A percentile compares a stretch with the other conserved stretches of the same genome.
phyloP scores from a whole-genome alignment of 1,284 basidiomycete genomes.

The Termitomyces sp. region DNA sequence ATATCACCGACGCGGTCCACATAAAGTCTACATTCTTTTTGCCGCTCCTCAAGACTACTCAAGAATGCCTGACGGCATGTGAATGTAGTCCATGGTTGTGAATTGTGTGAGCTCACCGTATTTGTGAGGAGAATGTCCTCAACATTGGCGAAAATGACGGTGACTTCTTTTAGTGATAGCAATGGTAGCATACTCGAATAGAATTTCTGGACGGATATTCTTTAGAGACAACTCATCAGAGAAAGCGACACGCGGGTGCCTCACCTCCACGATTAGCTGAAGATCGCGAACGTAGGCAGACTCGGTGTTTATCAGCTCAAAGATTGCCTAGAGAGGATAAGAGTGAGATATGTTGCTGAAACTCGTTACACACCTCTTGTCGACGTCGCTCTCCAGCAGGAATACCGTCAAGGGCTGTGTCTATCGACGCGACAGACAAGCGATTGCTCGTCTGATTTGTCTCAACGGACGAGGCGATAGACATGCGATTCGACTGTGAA shows the following conservation, averaged over 20 bases:
- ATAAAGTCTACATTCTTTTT: conserved; percentile 87
- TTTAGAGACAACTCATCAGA: background rate
- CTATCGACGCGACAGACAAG: conserved; percentile 40
- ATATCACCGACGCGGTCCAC: conserved; percentile 87
- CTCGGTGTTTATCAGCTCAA: conserved; percentile 89
- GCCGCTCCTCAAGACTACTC: conserved; percentile 84
- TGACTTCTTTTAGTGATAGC: conserved; percentile 75
- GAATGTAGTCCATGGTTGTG: conserved; percentile 7
- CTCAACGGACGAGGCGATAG: conserved; percentile 34
- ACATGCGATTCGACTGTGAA: conserved; percentile 51
- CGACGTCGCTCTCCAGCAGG: conserved; percentile 74
- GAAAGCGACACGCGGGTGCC: conserved; percentile 10
- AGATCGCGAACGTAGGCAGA: conserved; percentile 83
- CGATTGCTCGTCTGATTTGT: conserved; percentile 46
- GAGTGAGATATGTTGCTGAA: background rate
- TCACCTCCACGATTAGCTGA: conserved; percentile 84
- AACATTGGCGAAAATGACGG: conserved; percentile 88
- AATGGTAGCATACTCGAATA: conserved; percentile 74
- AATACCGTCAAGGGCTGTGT: conserved; percentile 66
- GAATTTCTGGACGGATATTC: conserved; percentile 46
- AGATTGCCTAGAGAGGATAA: conserved; percentile 56
- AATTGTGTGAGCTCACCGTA: conserved; percentile 47
- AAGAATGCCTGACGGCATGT: conserved; percentile 57
- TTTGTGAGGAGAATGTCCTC: conserved; percentile 88
- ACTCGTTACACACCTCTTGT: conserved; percentile 62